Evolutionary conservation across 1,284 basidiomycete species (phyloP), one percentile per base, ranked within the genome.

Genomic region (Hymenochaete sp.): DNA sequence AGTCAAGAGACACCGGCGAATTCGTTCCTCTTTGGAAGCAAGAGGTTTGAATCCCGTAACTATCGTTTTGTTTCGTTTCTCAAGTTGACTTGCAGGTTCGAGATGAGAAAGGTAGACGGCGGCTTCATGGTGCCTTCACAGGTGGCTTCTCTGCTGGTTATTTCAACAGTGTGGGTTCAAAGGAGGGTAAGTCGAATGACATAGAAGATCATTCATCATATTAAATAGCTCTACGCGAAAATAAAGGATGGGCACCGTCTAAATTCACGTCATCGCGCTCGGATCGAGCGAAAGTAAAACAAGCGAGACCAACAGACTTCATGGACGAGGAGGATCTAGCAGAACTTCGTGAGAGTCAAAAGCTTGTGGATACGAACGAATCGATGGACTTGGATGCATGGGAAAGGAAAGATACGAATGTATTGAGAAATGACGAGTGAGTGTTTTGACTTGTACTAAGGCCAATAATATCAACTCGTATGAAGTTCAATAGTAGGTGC

Each of bases 261-360:
- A 86, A 88, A 2, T 98, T 98, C 62, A 81, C 89, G 16, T 93
- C 91, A 0, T 93, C 89, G 8, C 75, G 90, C 16, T 64, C 64
- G 13, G 82, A 87, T 35, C 75, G 90, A 27, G 79, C 82, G 21
- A 82, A 81, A 57, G 62, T 74, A 52, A 74, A 74, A 55, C 61
- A 61, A 0, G 65, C 70, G 13, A 73, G 76, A 9, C 80, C 86
- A 0, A 90, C 97, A 60, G 95, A 98, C 61, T 98, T 92, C 62
- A 98, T 98, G 95, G 95, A 98, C 64, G 95, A 97, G 36, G 96
- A 98, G 65, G 95, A 97, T 62, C 66, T 95, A n/a, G 77, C 82
- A 29, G 88, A 89, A 52, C 62, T 85, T 50, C 76, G 73, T 31
- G 86, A 89, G 39, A 77, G 75, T 54, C 72, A 81, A 53, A 77